These are phyloP conservation scores for Blastobotrys niveus DNA, from an alignment of 1,139 yeast genomes.

Conservation along the genomic window DNA sequence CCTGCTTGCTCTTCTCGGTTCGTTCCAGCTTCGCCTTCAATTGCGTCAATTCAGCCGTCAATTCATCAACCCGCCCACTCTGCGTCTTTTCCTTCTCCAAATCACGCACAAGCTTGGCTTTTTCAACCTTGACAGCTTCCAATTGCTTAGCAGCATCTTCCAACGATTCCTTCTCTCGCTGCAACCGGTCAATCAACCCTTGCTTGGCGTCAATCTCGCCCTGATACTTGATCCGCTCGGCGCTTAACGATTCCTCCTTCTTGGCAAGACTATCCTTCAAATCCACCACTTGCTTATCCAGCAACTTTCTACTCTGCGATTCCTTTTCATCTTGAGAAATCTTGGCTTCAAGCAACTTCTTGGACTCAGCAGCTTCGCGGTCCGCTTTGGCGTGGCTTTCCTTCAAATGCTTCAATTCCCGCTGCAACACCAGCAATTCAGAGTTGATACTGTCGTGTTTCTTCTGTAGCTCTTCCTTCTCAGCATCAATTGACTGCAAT, in stretches of 20 bases:
- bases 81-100: slow-evolving; percentile 24
- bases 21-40: slow-evolving; percentile 39
- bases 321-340: slow-evolving; percentile 26
- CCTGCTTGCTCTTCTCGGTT: slow-evolving; percentile 25
- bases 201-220: slow-evolving; percentile 29
- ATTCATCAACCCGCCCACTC: slow-evolving; percentile 19
- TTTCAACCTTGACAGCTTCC: slow-evolving; percentile 21
- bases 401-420: slow-evolving; percentile 28
- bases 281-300: slow-evolving; percentile 24
- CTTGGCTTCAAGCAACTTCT: slow-evolving; percentile 28
- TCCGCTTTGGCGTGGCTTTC: slow-evolving; percentile 28
- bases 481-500: slow-evolving; percentile 20
- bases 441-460: slow-evolving; percentile 18
- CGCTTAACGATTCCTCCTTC: slow-evolving; percentile 26
- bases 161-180: slow-evolving; percentile 21
- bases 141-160: slow-evolving; percentile 18
- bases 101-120: slow-evolving; percentile 21
- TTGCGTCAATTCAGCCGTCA: slow-evolving; percentile 31
- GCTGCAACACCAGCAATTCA: slow-evolving; percentile 20
- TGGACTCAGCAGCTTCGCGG: slow-evolving; percentile 27
- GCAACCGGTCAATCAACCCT: slow-evolving; percentile 23
- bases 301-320: slow-evolving; percentile 24
- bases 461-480: slow-evolving; percentile 20
- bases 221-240: slow-evolving; percentile 22
- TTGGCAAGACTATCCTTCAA: slow-evolving; percentile 24